These are phyloP conservation scores for Ophiobolus disseminans DNA, from an alignment of 2,329 filamentous ascomycete species.

Conservation along the genomic window DNA sequence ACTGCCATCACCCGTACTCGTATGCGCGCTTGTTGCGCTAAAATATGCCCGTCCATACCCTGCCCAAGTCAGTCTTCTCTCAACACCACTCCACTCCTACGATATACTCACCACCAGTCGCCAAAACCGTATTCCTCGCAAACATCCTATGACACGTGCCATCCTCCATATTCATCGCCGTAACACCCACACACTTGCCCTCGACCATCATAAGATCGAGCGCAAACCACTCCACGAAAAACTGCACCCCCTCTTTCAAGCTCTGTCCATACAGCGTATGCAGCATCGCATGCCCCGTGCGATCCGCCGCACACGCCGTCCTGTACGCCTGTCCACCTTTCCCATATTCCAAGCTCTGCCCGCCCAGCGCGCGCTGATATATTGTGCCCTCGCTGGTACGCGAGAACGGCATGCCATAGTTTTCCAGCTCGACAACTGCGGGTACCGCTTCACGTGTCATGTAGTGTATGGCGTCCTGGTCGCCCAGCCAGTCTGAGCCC, in stretches of 20 bases:
- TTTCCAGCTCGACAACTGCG: constrained; percentile 63
- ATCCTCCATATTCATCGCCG: constrained; percentile 58
- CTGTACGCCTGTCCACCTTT: constrained; percentile 59
- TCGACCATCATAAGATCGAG: constrained; percentile 59
- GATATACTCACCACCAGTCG: constrained; percentile 50
- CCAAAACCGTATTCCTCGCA: constrained; percentile 57
- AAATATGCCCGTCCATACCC: constrained; percentile 61
- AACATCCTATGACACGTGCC: constrained; percentile 58
- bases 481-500: constrained; percentile 65
- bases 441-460: constrained; percentile 64
- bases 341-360: constrained; percentile 56
- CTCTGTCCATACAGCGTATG: constrained; percentile 60
- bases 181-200: constrained; percentile 56
- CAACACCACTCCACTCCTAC: background rate
- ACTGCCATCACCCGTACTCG: constrained; percentile 59
- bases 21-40: constrained; percentile 58
- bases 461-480: constrained; percentile 67
- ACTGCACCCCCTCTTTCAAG: constrained; percentile 57
- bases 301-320: constrained; percentile 56
- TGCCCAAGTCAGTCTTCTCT: constrained; percentile 13
- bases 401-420: constrained; percentile 64
- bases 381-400: constrained; percentile 55
- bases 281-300: constrained; percentile 59
- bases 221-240: constrained; percentile 60
- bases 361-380: constrained; percentile 58